Evolutionary conservation across 169 alveolate species (phyloP).

Genomic region (Toxoplasma gondii): DNA sequence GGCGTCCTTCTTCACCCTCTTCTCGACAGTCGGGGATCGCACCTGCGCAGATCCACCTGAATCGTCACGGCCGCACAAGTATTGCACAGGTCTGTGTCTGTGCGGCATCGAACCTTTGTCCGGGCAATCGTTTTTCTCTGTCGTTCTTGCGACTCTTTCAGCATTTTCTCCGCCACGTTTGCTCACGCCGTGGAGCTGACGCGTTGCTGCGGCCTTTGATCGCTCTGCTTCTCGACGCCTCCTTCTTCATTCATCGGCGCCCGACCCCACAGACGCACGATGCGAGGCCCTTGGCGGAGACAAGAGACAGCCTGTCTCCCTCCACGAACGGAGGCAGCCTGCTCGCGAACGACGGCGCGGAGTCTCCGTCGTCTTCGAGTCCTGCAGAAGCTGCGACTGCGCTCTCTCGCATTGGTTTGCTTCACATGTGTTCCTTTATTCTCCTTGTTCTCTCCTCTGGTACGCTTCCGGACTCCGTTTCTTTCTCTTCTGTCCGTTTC

Average conservation of each 20-base stretch:
- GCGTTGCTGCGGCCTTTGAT: not conserved
- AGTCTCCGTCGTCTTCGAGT: not conserved
- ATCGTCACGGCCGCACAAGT: no score
- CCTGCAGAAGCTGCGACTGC: not conserved
- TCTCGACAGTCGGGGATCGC: no score
- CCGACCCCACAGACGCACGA: not conserved
- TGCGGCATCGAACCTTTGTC: no score
- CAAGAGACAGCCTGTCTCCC: not conserved
- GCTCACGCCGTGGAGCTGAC: not conserved
- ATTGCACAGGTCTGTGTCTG: no score
- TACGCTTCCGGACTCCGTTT: not conserved
- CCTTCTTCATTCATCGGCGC: conserved; percentile 4
- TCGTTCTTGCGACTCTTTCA: not conserved
- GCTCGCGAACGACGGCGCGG: not conserved
- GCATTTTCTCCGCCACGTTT: not conserved
- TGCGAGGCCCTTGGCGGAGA: not conserved
- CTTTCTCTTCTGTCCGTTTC: not conserved
- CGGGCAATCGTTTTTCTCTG: no score
- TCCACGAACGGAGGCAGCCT: not conserved
- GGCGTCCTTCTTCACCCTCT: no score
- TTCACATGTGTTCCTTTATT: conserved; percentile 56
- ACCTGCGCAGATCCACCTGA: no score
- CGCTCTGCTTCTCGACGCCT: conserved; percentile 20
- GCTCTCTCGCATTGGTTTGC: conserved; percentile 41
- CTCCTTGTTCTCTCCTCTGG: conserved; percentile 50